phyloP scores from a whole-genome alignment of 306 rosid genomes.

The Alnus glutinosa region DNA sequence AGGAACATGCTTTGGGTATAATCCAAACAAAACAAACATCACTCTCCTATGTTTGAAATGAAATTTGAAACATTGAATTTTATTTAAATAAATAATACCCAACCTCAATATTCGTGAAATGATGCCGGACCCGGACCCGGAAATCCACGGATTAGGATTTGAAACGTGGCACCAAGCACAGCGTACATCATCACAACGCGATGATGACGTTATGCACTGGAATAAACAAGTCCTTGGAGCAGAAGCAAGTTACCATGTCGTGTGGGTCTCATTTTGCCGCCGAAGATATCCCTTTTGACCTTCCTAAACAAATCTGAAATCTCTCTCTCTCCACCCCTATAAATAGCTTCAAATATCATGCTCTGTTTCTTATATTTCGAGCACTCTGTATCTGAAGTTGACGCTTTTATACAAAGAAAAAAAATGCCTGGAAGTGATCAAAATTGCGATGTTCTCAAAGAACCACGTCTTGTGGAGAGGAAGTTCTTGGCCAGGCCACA shows the following conservation, averaged over 20 bases:
- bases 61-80: no score
- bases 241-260: constrained; percentile 32
- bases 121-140: not conserved
- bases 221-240: constrained; percentile 26
- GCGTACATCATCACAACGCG: constrained; percentile 59
- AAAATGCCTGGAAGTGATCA: constrained; percentile 52
- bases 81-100: not conserved
- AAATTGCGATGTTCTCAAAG: constrained; percentile 21
- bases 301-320: constrained; percentile 10
- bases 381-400: not conserved
- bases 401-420: not conserved
- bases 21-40: not conserved
- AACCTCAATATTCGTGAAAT: not conserved
- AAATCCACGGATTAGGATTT: not conserved
- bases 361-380: constrained; percentile 32
- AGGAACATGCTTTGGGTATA: not conserved
- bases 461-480: constrained; percentile 69
- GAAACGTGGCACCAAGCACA: constrained; percentile 25
- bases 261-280: constrained; percentile 45
- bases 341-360: constrained; percentile 27
- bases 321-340: constrained; percentile 24
- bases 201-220: constrained; percentile 50
- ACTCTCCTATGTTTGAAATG: no score
- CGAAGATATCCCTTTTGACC: constrained; percentile 48
- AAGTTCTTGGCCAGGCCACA: constrained; percentile 92